phyloP scores from a whole-genome alignment of 208 protist genomes.

The Crithidia acanthocephali region DNA sequence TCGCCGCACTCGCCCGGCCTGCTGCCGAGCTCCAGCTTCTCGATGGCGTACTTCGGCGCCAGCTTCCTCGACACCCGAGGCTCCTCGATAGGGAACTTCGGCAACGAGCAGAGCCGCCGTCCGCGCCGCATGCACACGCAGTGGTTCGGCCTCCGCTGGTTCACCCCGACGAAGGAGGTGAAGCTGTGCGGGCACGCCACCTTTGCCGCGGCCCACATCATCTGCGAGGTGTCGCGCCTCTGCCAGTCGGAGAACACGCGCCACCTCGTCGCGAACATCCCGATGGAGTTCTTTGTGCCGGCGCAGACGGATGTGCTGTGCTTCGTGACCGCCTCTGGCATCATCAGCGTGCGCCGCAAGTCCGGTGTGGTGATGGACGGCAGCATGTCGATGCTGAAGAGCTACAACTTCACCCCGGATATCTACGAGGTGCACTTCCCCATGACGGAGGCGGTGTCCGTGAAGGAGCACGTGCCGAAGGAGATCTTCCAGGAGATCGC shows the following conservation, averaged over 20 bases:
- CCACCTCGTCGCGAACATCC: slow-evolving; percentile 48
- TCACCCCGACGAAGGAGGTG: slow-evolving; percentile 68
- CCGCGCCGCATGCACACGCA: slow-evolving; percentile 62
- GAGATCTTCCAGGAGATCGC: slow-evolving; percentile 33
- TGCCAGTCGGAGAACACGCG: slow-evolving; percentile 40
- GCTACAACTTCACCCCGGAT: slow-evolving; percentile 38
- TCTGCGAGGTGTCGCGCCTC: slow-evolving; percentile 66
- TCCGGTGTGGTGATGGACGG: neutral
- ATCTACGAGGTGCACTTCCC: slow-evolving; percentile 75
- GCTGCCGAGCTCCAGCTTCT: slow-evolving; percentile 54
- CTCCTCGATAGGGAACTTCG: slow-evolving; percentile 26
- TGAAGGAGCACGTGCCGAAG: slow-evolving; percentile 40
- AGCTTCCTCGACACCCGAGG: slow-evolving; percentile 48
- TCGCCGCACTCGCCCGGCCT: slow-evolving; percentile 39
- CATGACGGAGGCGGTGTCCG: slow-evolving; percentile 43
- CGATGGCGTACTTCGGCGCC: slow-evolving; percentile 47
- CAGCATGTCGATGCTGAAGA: slow-evolving; percentile 24
- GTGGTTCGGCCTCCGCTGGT: slow-evolving; percentile 84
- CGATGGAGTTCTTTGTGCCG: slow-evolving; percentile 65
- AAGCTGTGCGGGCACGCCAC: slow-evolving; percentile 78
- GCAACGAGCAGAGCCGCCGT: slow-evolving; percentile 29
- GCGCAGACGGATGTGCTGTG: slow-evolving; percentile 62
- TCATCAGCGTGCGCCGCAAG: slow-evolving; percentile 56
- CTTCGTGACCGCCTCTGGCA: slow-evolving; percentile 58
- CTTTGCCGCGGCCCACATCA: slow-evolving; percentile 71